A percentile compares a stretch with the other conserved stretches of the same genome.
These are phyloP conservation scores for Neocallimastix lanati DNA, from an alignment of 192 early-diverging fungal species.

Conservation along the genomic window DNA sequence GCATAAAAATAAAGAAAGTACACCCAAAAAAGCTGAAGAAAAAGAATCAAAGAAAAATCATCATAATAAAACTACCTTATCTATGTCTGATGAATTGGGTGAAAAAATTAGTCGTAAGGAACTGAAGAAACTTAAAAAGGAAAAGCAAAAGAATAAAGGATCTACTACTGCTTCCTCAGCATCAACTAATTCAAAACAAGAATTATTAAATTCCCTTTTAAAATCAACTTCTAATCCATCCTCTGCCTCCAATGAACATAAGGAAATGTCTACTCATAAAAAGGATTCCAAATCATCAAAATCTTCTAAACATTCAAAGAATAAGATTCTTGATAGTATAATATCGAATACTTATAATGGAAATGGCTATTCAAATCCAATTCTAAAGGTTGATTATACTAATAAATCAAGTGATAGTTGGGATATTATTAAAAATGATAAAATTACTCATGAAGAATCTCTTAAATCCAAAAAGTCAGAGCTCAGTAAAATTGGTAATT, in stretches of 20 bases:
- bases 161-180: neutral
- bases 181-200: neutral
- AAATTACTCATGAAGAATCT: neutral
- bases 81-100: neutral
- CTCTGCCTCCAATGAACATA: no score
- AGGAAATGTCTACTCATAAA: neutral
- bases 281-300: neutral
- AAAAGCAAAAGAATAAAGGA: neutral
- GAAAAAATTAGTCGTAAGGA: neutral
- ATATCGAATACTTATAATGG: neutral
- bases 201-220: neutral
- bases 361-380: neutral
- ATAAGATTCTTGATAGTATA: neutral
- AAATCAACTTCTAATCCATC: neutral
- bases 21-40: neutral
- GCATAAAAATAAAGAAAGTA: no score
- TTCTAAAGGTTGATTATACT: neutral
- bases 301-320: neutral
- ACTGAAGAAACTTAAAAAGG: neutral
- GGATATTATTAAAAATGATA: neutral
- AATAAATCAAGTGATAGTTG: neutral
- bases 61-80: neutral
- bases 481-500: neutral
- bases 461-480: neutral
- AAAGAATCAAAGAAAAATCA: neutral